Evolutionary conservation across 495 filamentous ascomycete genomes (phyloP).

Genomic region (Podospora sp.): DNA sequence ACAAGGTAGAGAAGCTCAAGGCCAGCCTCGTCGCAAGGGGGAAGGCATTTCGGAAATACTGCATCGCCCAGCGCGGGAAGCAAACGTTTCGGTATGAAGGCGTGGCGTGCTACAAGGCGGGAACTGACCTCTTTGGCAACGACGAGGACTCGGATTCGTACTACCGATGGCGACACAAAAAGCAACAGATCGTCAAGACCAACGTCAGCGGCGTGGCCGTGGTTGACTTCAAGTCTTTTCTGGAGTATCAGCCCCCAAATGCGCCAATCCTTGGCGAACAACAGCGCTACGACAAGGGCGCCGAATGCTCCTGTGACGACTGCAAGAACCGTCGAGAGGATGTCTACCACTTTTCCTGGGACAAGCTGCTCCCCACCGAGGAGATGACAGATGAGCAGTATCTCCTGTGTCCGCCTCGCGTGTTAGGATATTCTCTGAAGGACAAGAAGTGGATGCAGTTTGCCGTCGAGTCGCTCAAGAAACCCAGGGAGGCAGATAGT

Average conservation of each 20-base stretch:
- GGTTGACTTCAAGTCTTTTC: slow-evolving; percentile 16
- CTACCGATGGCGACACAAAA: neutral
- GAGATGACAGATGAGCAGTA: slow-evolving; percentile 27
- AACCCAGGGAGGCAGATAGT: slow-evolving; percentile 10
- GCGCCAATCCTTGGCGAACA: slow-evolving; percentile 14
- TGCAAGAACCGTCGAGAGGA: slow-evolving; percentile 15
- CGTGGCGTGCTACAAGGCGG: slow-evolving; percentile 12
- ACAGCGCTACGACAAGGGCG: slow-evolving; percentile 3
- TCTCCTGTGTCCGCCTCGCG: slow-evolving; percentile 35
- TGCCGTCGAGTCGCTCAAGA: slow-evolving; percentile 14
- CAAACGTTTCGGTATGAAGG: slow-evolving; percentile 15
- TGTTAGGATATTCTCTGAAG: slow-evolving; percentile 33
- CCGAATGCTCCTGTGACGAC: slow-evolving; percentile 15
- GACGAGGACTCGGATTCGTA: slow-evolving; percentile 7
- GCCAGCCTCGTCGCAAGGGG: slow-evolving; percentile 2
- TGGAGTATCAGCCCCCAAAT: slow-evolving; percentile 14
- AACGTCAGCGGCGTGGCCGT: slow-evolving; percentile 4
- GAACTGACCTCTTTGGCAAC: slow-evolving; percentile 8
- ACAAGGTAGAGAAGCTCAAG: slow-evolving; percentile 13
- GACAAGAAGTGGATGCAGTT: slow-evolving; percentile 38
- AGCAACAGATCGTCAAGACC: neutral
- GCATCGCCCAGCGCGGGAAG: slow-evolving; percentile 11
- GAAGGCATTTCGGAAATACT: slow-evolving; percentile 7
- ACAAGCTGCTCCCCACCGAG: neutral
- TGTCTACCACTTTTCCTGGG: slow-evolving; percentile 17